Conservation (phyloP, 495 filamentous ascomycete species). For the Lasiosphaeris hirsuta region DNA sequence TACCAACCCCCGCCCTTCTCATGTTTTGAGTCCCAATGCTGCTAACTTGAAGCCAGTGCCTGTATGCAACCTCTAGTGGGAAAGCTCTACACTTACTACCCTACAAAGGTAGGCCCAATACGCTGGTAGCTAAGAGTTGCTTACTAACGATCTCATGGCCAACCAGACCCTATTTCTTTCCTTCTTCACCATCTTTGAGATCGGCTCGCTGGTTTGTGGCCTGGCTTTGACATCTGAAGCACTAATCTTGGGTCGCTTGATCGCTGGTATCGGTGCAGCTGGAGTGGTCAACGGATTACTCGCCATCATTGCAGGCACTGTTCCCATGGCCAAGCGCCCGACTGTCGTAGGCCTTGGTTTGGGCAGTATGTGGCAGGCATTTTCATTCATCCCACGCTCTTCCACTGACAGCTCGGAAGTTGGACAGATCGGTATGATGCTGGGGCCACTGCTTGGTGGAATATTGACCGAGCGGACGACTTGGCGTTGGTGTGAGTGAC, state of each 20-base stretch:
- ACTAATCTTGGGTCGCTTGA: constrained; percentile 52
- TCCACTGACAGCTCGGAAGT: constrained; percentile 14
- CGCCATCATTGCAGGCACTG: constrained; percentile 47
- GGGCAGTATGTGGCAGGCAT: constrained; percentile 12
- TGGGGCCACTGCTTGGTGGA: constrained; percentile 57
- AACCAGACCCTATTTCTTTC: constrained; percentile 41
- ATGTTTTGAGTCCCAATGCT: background rate
- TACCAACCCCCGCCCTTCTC: background rate
- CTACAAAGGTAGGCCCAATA: constrained; percentile 22
- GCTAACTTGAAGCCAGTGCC: constrained; percentile 19
- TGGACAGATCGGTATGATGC: constrained; percentile 35
- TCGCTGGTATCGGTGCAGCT: constrained; percentile 50
- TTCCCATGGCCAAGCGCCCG: constrained; percentile 46
- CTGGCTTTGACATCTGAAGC: constrained; percentile 46
- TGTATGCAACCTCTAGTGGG: constrained; percentile 42
- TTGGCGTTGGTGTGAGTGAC: constrained; percentile 38
- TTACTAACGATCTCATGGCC: background rate
- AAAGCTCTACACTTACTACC: constrained; percentile 42
- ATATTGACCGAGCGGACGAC: constrained; percentile 50
- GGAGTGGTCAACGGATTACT: constrained; percentile 52
- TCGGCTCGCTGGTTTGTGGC: constrained; percentile 54
- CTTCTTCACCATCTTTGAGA: constrained; percentile 46
- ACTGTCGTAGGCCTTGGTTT: constrained; percentile 15
- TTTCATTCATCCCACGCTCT: background rate
- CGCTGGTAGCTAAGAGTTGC: background rate